These are phyloP conservation scores for Rhodosporidiobolus sp. DNA, from an alignment of 768 basidiomycete genomes.

Conservation along the genomic window DNA sequence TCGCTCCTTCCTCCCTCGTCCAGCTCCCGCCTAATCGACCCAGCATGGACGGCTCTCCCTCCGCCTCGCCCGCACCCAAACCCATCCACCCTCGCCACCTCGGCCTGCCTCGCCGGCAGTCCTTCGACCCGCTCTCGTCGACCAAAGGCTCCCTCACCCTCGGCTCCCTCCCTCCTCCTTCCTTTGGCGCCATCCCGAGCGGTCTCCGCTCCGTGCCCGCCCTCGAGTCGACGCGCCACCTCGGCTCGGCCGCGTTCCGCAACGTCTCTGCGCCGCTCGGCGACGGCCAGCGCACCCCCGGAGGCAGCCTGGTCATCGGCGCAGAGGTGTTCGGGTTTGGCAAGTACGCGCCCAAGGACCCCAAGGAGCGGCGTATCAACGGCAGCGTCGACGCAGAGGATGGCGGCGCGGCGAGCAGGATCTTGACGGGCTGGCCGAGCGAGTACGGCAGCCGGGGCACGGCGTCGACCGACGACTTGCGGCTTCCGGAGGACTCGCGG, in stretches of 20 bases:
- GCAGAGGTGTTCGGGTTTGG: slow-evolving; percentile 41
- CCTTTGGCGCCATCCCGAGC: slow-evolving; percentile 26
- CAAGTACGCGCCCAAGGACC: slow-evolving; percentile 22
- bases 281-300: slow-evolving; percentile 33
- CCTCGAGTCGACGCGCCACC: slow-evolving; percentile 25
- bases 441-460: slow-evolving; percentile 4
- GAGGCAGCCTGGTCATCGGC: slow-evolving; percentile 35
- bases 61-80: too few species aligned
- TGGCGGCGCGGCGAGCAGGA: neutral
- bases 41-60: too few species aligned
- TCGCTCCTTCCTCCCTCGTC: too few species aligned
- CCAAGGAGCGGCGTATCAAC: slow-evolving; percentile 16
- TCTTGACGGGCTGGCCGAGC: slow-evolving; percentile 14
- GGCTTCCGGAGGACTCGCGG: neutral
- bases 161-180: slow-evolving; percentile 33
- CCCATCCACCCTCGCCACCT: slow-evolving; percentile 16
- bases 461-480: neutral
- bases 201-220: slow-evolving; percentile 36
- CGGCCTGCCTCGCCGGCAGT: slow-evolving; percentile 33
- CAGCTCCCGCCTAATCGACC: too few species aligned
- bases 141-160: slow-evolving; percentile 34
- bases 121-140: slow-evolving; percentile 36
- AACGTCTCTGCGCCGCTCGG: slow-evolving; percentile 19
- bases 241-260: slow-evolving; percentile 11
- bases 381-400: slow-evolving; percentile 16